phyloP scores from a whole-genome alignment of 495 filamentous ascomycete species.

The Penicillium subrubescens region DNA sequence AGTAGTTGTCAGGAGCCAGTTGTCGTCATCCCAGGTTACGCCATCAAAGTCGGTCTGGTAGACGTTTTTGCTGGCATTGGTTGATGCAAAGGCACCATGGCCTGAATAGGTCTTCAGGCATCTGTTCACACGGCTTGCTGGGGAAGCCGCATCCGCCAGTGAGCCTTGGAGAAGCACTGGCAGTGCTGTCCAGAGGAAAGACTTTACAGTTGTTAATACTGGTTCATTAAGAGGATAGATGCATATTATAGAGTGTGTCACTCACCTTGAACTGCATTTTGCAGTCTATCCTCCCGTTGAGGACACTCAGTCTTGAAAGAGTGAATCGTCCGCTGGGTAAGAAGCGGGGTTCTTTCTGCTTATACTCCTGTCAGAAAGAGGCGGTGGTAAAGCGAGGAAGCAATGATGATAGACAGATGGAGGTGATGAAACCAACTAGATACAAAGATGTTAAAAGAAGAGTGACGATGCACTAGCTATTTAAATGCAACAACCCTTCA shows the following conservation, averaged over 20 bases:
- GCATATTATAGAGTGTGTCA: background rate
- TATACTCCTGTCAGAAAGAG: background rate
- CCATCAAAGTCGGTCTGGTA: constrained; percentile 52
- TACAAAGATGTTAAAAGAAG: background rate
- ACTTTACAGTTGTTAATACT: constrained; percentile 11
- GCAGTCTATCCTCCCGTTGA: constrained; percentile 7
- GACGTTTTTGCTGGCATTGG: constrained; percentile 30
- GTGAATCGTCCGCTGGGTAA: background rate
- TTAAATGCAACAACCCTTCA: constrained; percentile 1
- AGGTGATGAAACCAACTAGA: background rate
- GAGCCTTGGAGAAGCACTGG: constrained; percentile 21
- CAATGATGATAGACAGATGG: background rate
- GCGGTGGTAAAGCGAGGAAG: background rate
- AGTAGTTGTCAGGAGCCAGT: constrained; percentile 62
- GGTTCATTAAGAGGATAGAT: background rate
- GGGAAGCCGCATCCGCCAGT: background rate
- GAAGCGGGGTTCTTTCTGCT: background rate
- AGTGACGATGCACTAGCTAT: background rate
- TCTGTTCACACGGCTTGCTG: constrained; percentile 5
- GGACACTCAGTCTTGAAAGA: background rate
- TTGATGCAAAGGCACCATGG: background rate
- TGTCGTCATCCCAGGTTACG: constrained; percentile 64
- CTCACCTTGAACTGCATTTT: constrained; percentile 30
- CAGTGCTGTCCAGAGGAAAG: constrained; percentile 14
- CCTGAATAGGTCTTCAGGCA: constrained; percentile 19